A percentile compares a stretch with the other conserved stretches of the same genome.
These are phyloP conservation scores for Globisporangium uncinulatum DNA, from an alignment of 352 stramenopile genomes.

Conservation along the genomic window DNA sequence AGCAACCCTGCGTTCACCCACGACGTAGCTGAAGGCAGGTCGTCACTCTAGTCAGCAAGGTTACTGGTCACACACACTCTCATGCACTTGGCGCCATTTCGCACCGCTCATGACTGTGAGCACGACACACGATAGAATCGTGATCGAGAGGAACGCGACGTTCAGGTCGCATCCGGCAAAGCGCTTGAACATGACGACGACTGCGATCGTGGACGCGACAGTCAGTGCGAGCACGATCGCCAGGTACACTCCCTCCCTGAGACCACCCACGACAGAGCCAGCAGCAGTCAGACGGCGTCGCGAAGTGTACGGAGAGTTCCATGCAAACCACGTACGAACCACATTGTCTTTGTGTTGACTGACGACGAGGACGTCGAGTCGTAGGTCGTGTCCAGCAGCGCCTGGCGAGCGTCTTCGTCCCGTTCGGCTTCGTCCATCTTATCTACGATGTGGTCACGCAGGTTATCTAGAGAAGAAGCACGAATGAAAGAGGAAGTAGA, in stretches of 20 bases:
- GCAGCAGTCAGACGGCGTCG: background rate
- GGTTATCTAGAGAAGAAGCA: constrained; percentile 33
- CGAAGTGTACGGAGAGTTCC: background rate
- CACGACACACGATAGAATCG: constrained; percentile 33
- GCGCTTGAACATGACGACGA: constrained; percentile 50
- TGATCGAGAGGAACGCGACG: constrained; percentile 52
- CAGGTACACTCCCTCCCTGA: constrained; percentile 56
- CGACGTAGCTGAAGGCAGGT: constrained; percentile 28
- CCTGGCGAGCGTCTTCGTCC: constrained; percentile 44
- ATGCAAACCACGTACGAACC: constrained; percentile 5
- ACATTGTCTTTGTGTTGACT: constrained; percentile 17
- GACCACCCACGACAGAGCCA: too few species aligned
- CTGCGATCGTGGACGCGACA: constrained; percentile 23
- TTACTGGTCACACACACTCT: background rate
- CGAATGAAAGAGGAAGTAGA: background rate
- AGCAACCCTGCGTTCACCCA: constrained; percentile 63
- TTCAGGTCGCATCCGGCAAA: constrained; percentile 54
- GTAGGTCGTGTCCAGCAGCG: constrained; percentile 34
- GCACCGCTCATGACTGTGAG: constrained; percentile 53
- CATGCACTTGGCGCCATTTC: background rate
- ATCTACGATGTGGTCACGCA: constrained; percentile 57
- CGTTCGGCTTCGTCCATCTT: constrained; percentile 62
- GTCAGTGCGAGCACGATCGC: constrained; percentile 33
- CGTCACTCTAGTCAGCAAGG: background rate
- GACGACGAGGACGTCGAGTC: constrained; percentile 11